phyloP scores from a whole-genome alignment of 306 rosid genomes.

The Pterocarpus macrocarpus region DNA sequence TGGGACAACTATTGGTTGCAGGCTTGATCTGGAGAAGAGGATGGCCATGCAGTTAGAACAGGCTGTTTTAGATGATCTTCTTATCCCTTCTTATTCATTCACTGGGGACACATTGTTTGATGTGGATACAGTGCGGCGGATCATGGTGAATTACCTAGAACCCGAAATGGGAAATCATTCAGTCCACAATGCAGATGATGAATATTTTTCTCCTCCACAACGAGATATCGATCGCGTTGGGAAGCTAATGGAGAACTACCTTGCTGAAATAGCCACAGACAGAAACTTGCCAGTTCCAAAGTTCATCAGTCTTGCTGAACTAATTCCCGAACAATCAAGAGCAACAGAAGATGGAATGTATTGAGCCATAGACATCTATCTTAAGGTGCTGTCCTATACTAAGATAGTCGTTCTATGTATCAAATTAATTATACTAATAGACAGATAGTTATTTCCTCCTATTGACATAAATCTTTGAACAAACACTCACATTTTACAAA shows the following conservation, averaged over 20 bases:
- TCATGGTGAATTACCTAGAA: slow-evolving; percentile 71
- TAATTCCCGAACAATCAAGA: slow-evolving; percentile 84
- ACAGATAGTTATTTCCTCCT: no score
- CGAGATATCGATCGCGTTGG: slow-evolving; percentile 69
- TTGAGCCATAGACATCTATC: slow-evolving; percentile 89
- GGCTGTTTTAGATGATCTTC: slow-evolving; percentile 85
- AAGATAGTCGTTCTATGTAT: background rate
- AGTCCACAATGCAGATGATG: slow-evolving; percentile 57
- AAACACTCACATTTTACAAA: background rate
- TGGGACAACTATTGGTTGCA: slow-evolving; percentile 85
- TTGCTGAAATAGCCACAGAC: slow-evolving; percentile 84
- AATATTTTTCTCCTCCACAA: slow-evolving; percentile 62
- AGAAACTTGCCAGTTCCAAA: slow-evolving; percentile 70
- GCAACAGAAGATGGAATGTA: slow-evolving; percentile 86
- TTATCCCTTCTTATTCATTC: slow-evolving; percentile 79
- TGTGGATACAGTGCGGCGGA: slow-evolving; percentile 79
- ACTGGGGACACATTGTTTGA: slow-evolving; percentile 78
- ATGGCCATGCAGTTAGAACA: slow-evolving; percentile 80
- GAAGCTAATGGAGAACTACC: slow-evolving; percentile 81
- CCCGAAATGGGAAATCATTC: slow-evolving; percentile 51
- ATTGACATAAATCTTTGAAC: background rate
- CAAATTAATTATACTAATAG: background rate
- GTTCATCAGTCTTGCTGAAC: slow-evolving; percentile 72
- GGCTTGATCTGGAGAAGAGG: slow-evolving; percentile 90
- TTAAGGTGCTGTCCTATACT: slow-evolving; percentile 65